Conservation (phyloP, 495 filamentous ascomycete genomes). For the Neurospora sp. region DNA sequence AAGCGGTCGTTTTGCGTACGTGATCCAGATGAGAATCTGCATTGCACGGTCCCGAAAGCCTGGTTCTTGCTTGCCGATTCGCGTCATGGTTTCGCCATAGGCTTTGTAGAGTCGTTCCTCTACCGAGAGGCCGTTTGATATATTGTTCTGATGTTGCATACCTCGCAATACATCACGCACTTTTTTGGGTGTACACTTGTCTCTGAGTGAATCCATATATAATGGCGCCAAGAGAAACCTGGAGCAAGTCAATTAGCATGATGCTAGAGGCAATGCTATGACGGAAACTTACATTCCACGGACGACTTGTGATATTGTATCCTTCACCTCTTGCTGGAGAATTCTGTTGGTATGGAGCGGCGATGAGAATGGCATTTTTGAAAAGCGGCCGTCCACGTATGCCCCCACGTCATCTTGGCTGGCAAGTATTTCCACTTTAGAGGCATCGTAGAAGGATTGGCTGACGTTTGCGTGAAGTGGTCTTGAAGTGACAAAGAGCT, state of each 20-base stretch:
- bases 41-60: neutral
- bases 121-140: neutral
- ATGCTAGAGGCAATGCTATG: neutral
- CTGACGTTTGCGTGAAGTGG: neutral
- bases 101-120: neutral
- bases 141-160: neutral
- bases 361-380: neutral
- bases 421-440: neutral
- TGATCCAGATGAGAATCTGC: neutral
- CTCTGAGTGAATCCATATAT: neutral
- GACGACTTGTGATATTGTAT: neutral
- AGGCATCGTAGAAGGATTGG: neutral
- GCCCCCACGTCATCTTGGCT: neutral
- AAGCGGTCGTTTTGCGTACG: neutral
- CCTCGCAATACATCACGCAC: neutral
- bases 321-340: neutral
- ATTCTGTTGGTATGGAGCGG: no score
- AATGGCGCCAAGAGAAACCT: neutral
- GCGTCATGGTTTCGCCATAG: neutral
- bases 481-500: neutral
- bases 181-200: neutral
- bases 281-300: neutral
- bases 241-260: neutral
- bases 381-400: neutral
- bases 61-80: neutral